A percentile compares a stretch with the other conserved stretches of the same genome.
phyloP scores from a whole-genome alignment of 1,139 yeast genomes.

The Lodderomyces oxycetoniae region DNA sequence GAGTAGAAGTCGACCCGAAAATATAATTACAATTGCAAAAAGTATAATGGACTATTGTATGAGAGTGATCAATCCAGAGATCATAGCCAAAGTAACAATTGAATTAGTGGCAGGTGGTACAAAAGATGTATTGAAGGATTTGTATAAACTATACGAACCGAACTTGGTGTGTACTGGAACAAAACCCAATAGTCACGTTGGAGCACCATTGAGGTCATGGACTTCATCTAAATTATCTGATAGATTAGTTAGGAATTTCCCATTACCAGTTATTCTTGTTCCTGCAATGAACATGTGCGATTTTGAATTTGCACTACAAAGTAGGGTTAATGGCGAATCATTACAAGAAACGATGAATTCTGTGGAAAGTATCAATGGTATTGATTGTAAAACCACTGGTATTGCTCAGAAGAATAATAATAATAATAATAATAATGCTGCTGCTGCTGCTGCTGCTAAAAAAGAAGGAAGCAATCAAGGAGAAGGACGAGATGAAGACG shows the following conservation, averaged over 20 bases:
- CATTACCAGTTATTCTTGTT: slow-evolving; percentile 64
- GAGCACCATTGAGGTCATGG: slow-evolving; percentile 61
- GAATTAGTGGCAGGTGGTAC: slow-evolving; percentile 62
- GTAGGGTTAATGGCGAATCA: slow-evolving; percentile 17
- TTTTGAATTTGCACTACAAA: slow-evolving; percentile 41
- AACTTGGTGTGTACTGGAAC: slow-evolving; percentile 60
- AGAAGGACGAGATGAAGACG: slow-evolving; percentile 7
- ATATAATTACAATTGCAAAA: slow-evolving; percentile 30
- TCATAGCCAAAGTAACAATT: slow-evolving; percentile 52
- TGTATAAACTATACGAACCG: slow-evolving; percentile 61
- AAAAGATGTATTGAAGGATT: slow-evolving; percentile 53
- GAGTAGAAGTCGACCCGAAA: slow-evolving; percentile 33
- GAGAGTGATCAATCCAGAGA: slow-evolving; percentile 43
- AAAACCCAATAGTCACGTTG: slow-evolving; percentile 41
- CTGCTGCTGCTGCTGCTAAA: slow-evolving; percentile 4
- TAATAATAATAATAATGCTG: not conserved
- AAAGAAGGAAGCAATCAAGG: slow-evolving; percentile 16
- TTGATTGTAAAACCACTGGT: too few relatives aligned
- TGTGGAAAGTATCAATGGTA: not conserved
- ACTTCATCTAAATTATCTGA: slow-evolving; percentile 58
- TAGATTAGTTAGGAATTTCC: slow-evolving; percentile 56
- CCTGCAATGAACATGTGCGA: slow-evolving; percentile 60
- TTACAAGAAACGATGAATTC: slow-evolving; percentile 1
- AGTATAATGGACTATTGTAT: slow-evolving; percentile 46
- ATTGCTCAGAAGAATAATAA: not conserved